phyloP scores from a whole-genome alignment of 2,329 filamentous ascomycete species.

The Acrocalymma vagum region DNA sequence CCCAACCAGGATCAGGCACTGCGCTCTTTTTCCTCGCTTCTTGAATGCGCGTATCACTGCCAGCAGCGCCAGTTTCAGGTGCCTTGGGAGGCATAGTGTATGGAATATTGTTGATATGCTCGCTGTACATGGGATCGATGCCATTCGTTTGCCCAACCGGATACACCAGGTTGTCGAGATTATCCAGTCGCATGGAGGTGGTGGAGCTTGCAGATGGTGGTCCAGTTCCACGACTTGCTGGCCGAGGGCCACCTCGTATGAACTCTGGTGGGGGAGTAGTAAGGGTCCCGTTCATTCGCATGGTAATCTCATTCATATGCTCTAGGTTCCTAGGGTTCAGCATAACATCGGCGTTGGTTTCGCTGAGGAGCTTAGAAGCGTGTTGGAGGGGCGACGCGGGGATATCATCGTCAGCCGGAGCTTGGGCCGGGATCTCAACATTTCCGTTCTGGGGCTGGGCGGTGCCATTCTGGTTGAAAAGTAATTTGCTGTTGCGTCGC shows the following conservation, averaged over 20 bases:
- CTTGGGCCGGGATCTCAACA: conserved; percentile 51
- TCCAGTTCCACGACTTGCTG: conserved; percentile 53
- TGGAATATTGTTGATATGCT: conserved; percentile 93
- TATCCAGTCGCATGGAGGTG: conserved; percentile 62
- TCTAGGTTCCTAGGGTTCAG: conserved; percentile 71
- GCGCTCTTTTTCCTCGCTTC: conserved; percentile 69
- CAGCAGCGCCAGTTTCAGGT: conserved; percentile 58
- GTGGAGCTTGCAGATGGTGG: conserved; percentile 59
- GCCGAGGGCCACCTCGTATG: conserved; percentile 56
- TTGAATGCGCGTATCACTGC: conserved; percentile 56
- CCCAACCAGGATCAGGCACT: conserved; percentile 70
- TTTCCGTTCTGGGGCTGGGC: conserved; percentile 52
- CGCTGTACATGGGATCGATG: conserved; percentile 93
- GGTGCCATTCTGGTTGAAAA: conserved; percentile 45
- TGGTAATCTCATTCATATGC: conserved; percentile 68
- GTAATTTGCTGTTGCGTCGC: conserved; percentile 65
- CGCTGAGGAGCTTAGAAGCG: conserved; percentile 70
- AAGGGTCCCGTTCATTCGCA: conserved; percentile 62
- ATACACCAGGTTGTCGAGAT: conserved; percentile 80
- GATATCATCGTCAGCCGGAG: conserved; percentile 66
- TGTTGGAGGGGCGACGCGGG: conserved; percentile 74
- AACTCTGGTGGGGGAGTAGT: conserved; percentile 66
- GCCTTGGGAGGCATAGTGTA: conserved; percentile 79
- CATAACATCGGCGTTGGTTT: conserved; percentile 71
- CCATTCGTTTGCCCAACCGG: conserved; percentile 90